These are phyloP conservation scores for Sambucus nigra DNA, from an alignment of 129 eudicot species.

Conservation along the genomic window DNA sequence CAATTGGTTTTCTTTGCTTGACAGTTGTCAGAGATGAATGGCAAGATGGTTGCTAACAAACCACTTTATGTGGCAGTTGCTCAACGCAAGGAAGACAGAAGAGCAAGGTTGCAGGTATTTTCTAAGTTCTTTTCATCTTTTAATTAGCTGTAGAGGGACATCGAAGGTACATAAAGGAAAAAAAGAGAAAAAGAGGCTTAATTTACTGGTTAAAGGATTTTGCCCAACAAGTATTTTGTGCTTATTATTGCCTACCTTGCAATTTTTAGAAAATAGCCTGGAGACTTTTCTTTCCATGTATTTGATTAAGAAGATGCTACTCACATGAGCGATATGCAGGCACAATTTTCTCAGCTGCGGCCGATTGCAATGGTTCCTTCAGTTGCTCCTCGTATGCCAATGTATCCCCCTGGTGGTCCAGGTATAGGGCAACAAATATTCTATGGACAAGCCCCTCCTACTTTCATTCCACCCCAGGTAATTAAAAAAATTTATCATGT, in stretches of 20 bases:
- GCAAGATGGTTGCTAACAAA: constrained; percentile 75
- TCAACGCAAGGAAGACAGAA: constrained; percentile 90
- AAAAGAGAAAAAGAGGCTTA: neutral
- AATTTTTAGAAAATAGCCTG: neutral
- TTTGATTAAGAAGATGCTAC: no score
- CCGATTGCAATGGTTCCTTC: constrained; percentile 67
- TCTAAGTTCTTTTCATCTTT: neutral
- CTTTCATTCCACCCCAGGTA: constrained; percentile 82
- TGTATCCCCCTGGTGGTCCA: constrained; percentile 83
- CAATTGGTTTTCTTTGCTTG: constrained; percentile 5
- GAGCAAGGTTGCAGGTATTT: constrained; percentile 77
- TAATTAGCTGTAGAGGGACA: neutral
- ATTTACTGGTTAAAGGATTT: neutral
- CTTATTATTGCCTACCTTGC: neutral
- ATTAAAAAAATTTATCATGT: constrained; percentile 9
- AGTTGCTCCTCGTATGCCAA: constrained; percentile 72
- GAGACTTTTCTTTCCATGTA: neutral
- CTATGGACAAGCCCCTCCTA: constrained; percentile 79
- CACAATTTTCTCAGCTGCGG: constrained; percentile 81
- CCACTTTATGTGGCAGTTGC: constrained; percentile 92
- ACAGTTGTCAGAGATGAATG: constrained; percentile 79
- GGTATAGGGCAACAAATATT: constrained; percentile 81
- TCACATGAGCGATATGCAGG: no score
- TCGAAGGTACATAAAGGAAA: neutral
- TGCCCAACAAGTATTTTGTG: neutral